Evolutionary conservation across 768 basidiomycete species (phyloP).

Genomic region (Galerina marginata): DNA sequence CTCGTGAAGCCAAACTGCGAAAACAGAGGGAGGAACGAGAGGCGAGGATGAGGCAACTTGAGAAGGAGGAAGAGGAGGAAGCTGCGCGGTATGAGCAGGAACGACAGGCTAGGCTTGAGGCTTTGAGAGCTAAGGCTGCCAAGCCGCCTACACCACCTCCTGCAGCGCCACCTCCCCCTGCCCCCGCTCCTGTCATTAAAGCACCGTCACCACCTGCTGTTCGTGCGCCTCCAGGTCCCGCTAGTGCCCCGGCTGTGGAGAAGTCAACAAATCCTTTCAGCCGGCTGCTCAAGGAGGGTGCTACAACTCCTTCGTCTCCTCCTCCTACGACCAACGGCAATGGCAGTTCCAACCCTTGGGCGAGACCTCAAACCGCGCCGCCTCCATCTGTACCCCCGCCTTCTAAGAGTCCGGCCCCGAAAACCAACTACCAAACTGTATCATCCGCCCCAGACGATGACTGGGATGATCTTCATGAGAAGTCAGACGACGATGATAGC

Average conservation of each 20-base stretch:
- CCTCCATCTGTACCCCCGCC: constrained; percentile 46
- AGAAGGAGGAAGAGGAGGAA: constrained; percentile 58
- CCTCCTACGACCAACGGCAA: constrained; percentile 30
- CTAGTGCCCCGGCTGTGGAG: constrained; percentile 26
- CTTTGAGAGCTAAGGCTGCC: constrained; percentile 34
- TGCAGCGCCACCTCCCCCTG: constrained; percentile 39
- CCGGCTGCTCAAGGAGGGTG: constrained; percentile 58
- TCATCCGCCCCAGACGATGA: constrained; percentile 61
- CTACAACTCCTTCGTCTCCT: constrained; percentile 36
- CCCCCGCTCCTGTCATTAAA: constrained; percentile 29
- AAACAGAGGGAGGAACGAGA: constrained; percentile 76
- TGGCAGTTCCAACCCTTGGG: constrained; percentile 76
- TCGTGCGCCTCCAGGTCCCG: constrained; percentile 7
- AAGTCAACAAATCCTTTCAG: constrained; percentile 86
- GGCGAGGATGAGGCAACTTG: constrained; percentile 53
- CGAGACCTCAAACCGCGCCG: constrained; percentile 41
- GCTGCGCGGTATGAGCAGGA: constrained; percentile 56
- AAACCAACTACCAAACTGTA: constrained; percentile 65
- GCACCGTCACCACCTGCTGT: constrained; percentile 34
- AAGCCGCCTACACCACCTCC: constrained; percentile 42
- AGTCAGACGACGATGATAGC: constrained; percentile 70
- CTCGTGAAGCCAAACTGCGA: constrained; percentile 71
- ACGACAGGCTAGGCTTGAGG: constrained; percentile 39
- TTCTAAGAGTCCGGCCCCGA: constrained; percentile 58
- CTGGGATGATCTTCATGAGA: constrained; percentile 86